phyloP scores from a whole-genome alignment of 31 red algal genomes.

The Endocladia muricata region DNA sequence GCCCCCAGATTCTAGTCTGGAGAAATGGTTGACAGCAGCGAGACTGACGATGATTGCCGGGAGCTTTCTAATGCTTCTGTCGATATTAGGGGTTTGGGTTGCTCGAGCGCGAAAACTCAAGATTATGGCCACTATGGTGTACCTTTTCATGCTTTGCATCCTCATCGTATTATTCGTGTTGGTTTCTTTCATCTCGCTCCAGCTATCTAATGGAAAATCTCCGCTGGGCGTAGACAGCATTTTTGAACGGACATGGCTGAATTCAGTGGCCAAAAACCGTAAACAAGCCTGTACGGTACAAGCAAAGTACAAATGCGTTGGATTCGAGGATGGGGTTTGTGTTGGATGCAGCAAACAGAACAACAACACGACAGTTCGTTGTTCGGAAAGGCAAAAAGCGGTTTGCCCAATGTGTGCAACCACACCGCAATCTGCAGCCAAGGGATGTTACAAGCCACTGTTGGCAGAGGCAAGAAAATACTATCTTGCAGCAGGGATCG shows the following conservation, averaged over 20 bases:
- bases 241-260: constrained; percentile 18
- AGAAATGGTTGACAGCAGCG: constrained; percentile 11
- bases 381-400: not conserved
- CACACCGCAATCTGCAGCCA: not conserved
- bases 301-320: constrained; percentile 3
- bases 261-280: constrained; percentile 9
- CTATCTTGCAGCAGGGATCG: constrained; percentile 11
- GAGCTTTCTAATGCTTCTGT: not conserved
- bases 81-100: constrained; percentile 8
- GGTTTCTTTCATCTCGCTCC: not conserved
- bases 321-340: constrained; percentile 10
- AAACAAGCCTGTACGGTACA: constrained; percentile 4
- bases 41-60: constrained; percentile 6
- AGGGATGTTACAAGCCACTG: constrained; percentile 11
- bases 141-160: constrained; percentile 3
- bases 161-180: no score
- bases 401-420: constrained; percentile 20
- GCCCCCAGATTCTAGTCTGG: not conserved
- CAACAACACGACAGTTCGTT: no score
- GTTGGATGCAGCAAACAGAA: not conserved
- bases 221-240: constrained; percentile 8
- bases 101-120: not conserved
- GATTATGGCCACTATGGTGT: not conserved
- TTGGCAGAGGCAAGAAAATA: not conserved
- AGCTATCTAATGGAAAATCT: constrained; percentile 4